phyloP scores from a whole-genome alignment of 2,329 filamentous ascomycete genomes.

The Allantophomopsis lycopodina region DNA sequence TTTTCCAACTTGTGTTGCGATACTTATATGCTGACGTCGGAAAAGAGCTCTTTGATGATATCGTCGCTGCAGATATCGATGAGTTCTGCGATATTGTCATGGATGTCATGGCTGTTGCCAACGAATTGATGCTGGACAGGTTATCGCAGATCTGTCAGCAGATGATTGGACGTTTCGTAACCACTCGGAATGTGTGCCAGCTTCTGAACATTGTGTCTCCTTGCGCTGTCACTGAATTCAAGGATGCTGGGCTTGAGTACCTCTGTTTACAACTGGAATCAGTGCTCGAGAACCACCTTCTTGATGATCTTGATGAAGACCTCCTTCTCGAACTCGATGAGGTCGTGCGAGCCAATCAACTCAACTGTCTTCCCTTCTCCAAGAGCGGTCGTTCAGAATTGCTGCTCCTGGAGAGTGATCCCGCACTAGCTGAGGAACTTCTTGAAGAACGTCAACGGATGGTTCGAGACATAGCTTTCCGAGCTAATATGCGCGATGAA shows the following conservation, averaged over 20 bases:
- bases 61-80: slow-evolving; percentile 59
- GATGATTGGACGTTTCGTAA: slow-evolving; percentile 72
- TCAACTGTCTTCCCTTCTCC: slow-evolving; percentile 62
- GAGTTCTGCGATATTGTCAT: slow-evolving; percentile 81
- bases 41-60: slow-evolving; percentile 66
- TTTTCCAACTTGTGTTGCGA: slow-evolving; percentile 67
- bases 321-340: slow-evolving; percentile 70
- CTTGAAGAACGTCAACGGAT: slow-evolving; percentile 56
- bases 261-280: slow-evolving; percentile 83
- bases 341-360: slow-evolving; percentile 70
- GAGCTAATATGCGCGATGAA: slow-evolving; percentile 45
- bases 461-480: slow-evolving; percentile 65
- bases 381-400: slow-evolving; percentile 61
- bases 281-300: slow-evolving; percentile 78
- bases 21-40: slow-evolving; percentile 78
- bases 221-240: slow-evolving; percentile 74
- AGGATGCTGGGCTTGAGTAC: slow-evolving; percentile 78
- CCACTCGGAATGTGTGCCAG: slow-evolving; percentile 70
- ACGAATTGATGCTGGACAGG: slow-evolving; percentile 90
- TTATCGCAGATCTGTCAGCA: slow-evolving; percentile 83
- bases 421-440: slow-evolving; percentile 37
- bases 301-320: slow-evolving; percentile 77
- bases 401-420: slow-evolving; percentile 40
- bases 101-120: slow-evolving; percentile 79
- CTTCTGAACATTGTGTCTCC: slow-evolving; percentile 78